A percentile compares a stretch with the other conserved stretches of the same genome.
Conservation (phyloP, 345 rosid species). For the Rubroshorea leprosula region DNA sequence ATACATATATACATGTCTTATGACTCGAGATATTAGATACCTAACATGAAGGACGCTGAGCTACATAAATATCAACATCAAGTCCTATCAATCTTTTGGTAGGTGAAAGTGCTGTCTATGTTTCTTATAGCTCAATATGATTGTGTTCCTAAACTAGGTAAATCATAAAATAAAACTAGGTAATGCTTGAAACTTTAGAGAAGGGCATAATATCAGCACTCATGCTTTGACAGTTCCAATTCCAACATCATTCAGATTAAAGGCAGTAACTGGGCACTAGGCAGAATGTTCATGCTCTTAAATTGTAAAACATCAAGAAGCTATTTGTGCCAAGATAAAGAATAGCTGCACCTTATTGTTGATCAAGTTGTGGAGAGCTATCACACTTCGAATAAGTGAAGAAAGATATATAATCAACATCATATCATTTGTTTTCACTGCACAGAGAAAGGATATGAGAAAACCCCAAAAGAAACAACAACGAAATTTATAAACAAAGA, state of each 20-base stretch:
- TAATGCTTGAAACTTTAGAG: background rate
- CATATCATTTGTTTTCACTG: constrained; percentile 70
- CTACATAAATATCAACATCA: too few species aligned
- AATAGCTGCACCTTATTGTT: constrained; percentile 61
- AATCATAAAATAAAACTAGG: background rate
- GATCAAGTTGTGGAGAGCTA: constrained; percentile 87
- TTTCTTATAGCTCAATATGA: background rate
- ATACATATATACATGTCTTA: too few species aligned
- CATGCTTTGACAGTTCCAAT: background rate
- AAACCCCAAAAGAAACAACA: constrained; percentile 3
- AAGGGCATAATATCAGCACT: background rate
- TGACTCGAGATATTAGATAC: background rate
- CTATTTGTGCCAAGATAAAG: constrained; percentile 39
- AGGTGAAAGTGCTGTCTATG: background rate
- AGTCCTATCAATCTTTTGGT: too few species aligned
- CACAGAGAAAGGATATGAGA: constrained; percentile 10
- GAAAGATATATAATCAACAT: constrained; percentile 62
- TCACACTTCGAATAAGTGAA: constrained; percentile 54
- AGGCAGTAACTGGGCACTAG: too few species aligned
- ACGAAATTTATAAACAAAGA: background rate
- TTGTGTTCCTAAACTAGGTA: too few species aligned
- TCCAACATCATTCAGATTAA: background rate
- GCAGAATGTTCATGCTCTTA: background rate
- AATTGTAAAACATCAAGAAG: constrained; percentile 30
- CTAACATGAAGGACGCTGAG: background rate